phyloP scores from a whole-genome alignment of 148 eudicot species.

The Rhododendron kiyosumense region DNA sequence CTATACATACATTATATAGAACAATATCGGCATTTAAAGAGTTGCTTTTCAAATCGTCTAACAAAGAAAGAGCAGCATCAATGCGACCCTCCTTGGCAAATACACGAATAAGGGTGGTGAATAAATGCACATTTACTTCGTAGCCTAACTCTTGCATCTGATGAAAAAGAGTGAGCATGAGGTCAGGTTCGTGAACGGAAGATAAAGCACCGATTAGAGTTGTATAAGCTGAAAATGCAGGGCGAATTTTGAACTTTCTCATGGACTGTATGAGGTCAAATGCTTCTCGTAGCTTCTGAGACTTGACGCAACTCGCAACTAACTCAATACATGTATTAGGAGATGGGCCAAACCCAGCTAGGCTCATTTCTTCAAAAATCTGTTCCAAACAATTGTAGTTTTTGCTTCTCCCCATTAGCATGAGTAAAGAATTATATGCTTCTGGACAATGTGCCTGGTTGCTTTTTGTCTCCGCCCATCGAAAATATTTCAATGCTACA shows the following conservation, averaged over 20 bases:
- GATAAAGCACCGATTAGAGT: constrained; percentile 82
- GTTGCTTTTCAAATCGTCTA: constrained; percentile 85
- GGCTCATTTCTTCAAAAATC: constrained; percentile 89
- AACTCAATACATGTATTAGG: constrained; percentile 57
- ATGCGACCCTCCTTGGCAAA: constrained; percentile 79
- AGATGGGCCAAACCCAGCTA: constrained; percentile 79
- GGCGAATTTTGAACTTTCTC: constrained; percentile 84
- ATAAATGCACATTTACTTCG: constrained; percentile 76
- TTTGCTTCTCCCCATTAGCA: constrained; percentile 66
- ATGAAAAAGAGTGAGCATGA: constrained; percentile 69
- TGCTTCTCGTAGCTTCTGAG: constrained; percentile 52
- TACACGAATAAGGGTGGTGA: constrained; percentile 75
- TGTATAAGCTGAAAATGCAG: constrained; percentile 90
- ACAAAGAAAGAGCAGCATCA: constrained; percentile 78
- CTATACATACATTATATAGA: constrained; percentile 89
- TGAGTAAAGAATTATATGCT: constrained; percentile 76
- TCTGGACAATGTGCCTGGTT: constrained; percentile 66
- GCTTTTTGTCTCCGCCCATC: constrained; percentile 65
- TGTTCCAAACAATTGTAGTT: constrained; percentile 47
- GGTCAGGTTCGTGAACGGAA: constrained; percentile 53
- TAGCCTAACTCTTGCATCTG: constrained; percentile 97
- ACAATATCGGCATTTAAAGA: constrained; percentile 63
- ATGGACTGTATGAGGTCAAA: constrained; percentile 49
- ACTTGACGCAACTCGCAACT: constrained; percentile 55
- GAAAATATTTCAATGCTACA: constrained; percentile 63